Base-by-base conservation (phyloP, 257 asterid species). In the Craterostigma plantagineum region DNA sequence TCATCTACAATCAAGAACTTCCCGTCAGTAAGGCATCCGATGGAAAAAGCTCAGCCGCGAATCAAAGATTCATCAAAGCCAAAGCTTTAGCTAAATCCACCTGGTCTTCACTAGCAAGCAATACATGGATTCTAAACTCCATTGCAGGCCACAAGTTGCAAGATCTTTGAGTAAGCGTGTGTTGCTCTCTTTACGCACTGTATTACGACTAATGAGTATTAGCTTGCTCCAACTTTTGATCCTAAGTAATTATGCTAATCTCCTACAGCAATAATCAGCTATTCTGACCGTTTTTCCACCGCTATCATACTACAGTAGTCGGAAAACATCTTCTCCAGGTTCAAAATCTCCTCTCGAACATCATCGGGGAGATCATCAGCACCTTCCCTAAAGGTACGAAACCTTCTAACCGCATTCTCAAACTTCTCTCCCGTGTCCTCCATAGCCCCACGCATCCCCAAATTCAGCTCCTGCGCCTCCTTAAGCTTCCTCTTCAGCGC, bases 91-190 rank as follows among this genome's bases (percentile, higher is more conserved):
- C 92, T 43, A 4, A 38, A n/a, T 66, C 74, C 23, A 67, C 77
- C n/a, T 75, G 91, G 46, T 73, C 81, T 1, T 18, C 43, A 14
- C 82, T 67, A 27, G 82, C 64, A 35, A 74, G 66, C 77, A 76
- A 76, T 64, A 46, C 72, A 14, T 87, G 98, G 98, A 61, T 87
- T 39, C 51, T 82, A 66, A 68, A 82, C 60, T 72, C 86, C 36
- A 61, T 87, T 53, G 78, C 98, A 43, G 95, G 90, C 45, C 56
- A 63, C 57, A 67, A 58, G 53, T 45, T 76, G 65, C 86, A 64
- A 62, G 51, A 38, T 16, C 40, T 64, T 18, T 44, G 44, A n/a
- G n/a, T n/a, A n/a, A n/a, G n/a, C n/a, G n/a, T n/a, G n/a, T n/a
- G n/a, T n/a, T n/a, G n/a, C n/a, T n/a, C n/a, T n/a, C n/a, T n/a